Evolutionary conservation across 2,329 filamentous ascomycete genomes (phyloP).

Genomic region (Colletotrichum endophyticum): DNA sequence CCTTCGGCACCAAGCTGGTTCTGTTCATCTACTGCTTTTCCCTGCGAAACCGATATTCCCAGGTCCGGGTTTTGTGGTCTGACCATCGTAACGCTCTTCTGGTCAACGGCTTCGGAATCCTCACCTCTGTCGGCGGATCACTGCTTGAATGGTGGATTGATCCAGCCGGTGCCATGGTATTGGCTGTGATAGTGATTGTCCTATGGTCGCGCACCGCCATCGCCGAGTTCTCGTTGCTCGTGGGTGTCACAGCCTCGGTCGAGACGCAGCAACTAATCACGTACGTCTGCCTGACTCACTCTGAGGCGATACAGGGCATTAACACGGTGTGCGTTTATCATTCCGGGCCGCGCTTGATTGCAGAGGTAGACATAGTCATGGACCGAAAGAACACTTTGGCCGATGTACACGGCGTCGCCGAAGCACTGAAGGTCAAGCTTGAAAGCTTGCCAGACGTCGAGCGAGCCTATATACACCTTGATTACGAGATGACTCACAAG

Average conservation of each 20-base stretch:
- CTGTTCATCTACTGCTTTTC: slow-evolving; percentile 94
- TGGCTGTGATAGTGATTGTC: slow-evolving; percentile 77
- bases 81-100: slow-evolving; percentile 95
- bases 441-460: slow-evolving; percentile 92
- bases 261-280: slow-evolving; percentile 92
- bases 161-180: slow-evolving; percentile 85
- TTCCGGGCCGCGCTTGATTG: slow-evolving; percentile 84
- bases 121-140: slow-evolving; percentile 86
- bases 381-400: slow-evolving; percentile 72
- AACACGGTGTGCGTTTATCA: slow-evolving; percentile 96
- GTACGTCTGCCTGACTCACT: slow-evolving; percentile 96
- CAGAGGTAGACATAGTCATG: slow-evolving; percentile 97
- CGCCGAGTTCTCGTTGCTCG: slow-evolving; percentile 85
- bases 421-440: slow-evolving; percentile 91
- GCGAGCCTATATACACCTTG: slow-evolving; percentile 93
- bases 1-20: slow-evolving; percentile 82
- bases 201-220: slow-evolving; percentile 89
- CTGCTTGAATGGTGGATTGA: slow-evolving; percentile 96
- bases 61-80: slow-evolving; percentile 93
- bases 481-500: slow-evolving; percentile 95
- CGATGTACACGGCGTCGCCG: slow-evolving; percentile 89
- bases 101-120: slow-evolving; percentile 90
- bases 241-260: slow-evolving; percentile 85
- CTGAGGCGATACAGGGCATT: slow-evolving; percentile 78
- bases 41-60: slow-evolving; percentile 86